These are phyloP conservation scores for Lepidium sativum DNA, from an alignment of 345 rosid genomes.

Conservation along the genomic window DNA sequence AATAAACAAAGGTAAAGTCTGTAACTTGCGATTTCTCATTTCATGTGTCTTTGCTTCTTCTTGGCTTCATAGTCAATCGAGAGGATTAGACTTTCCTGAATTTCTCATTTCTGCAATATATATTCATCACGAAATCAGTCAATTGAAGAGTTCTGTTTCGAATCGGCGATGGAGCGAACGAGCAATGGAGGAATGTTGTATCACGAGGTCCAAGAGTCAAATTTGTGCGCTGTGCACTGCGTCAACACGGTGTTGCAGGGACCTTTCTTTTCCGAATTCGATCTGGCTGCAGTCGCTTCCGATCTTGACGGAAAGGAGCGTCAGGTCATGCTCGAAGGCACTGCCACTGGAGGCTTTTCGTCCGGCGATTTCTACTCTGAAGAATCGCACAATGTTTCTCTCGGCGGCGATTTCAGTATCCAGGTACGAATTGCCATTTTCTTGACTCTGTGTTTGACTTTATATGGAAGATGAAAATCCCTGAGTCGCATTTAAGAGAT, in stretches of 20 bases:
- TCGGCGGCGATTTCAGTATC: conserved; percentile 91
- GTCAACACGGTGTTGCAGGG: conserved; percentile 93
- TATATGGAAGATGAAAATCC: neutral
- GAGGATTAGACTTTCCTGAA: neutral
- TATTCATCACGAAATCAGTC: neutral
- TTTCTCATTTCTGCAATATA: neutral
- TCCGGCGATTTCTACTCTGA: conserved; percentile 68
- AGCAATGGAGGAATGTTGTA: conserved; percentile 97
- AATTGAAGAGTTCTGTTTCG: neutral
- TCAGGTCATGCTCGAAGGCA: conserved; percentile 56
- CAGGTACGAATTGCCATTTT: conserved; percentile 39
- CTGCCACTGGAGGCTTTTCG: conserved; percentile 19
- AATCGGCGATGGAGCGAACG: conserved; percentile 47
- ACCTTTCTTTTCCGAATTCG: conserved; percentile 91
- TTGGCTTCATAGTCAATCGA: neutral
- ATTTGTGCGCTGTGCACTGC: conserved; percentile 98
- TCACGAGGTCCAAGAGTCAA: conserved; percentile 97
- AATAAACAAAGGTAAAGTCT: neutral
- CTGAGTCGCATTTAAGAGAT: neutral
- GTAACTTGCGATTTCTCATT: neutral
- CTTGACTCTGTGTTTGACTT: neutral
- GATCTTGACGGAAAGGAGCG: conserved; percentile 86
- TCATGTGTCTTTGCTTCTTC: neutral
- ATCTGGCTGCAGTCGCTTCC: conserved; percentile 87
- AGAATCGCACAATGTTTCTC: conserved; percentile 92